Conservation (phyloP, 352 stramenopile species). For the Achlya hypogyna region DNA sequence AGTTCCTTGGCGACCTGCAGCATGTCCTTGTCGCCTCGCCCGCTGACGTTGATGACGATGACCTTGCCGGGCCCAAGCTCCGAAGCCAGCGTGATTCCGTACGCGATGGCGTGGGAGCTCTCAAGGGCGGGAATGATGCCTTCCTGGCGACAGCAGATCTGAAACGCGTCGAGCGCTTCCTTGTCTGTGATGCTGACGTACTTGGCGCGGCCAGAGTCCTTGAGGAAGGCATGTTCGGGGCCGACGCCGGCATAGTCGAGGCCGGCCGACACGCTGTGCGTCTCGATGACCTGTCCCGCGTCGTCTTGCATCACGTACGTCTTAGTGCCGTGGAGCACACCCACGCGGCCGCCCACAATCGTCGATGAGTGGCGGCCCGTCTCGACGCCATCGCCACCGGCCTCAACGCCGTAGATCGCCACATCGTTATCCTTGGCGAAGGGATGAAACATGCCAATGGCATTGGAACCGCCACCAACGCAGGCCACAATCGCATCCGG, state of each 20-base stretch:
- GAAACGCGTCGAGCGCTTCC: constrained; percentile 94
- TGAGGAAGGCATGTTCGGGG: constrained; percentile 96
- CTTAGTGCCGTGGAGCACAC: constrained; percentile 95
- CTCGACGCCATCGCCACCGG: constrained; percentile 89
- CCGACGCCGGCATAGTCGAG: constrained; percentile 97
- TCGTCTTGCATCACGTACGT: constrained; percentile 97
- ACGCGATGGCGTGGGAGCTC: constrained; percentile 93
- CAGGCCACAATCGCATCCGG: constrained; percentile 96
- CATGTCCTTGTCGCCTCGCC: constrained; percentile 99
- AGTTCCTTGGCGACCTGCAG: constrained; percentile 94
- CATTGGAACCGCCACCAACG: constrained; percentile 96
- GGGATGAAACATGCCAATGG: constrained; percentile 98
- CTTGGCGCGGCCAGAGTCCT: constrained; percentile 89
- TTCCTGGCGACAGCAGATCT: constrained; percentile 92
- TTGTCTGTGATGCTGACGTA: constrained; percentile 96
- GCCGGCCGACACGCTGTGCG: constrained; percentile 92
- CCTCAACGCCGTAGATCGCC: constrained; percentile 94
- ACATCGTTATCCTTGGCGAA: constrained; percentile 93
- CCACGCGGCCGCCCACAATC: constrained; percentile 87
- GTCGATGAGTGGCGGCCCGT: constrained; percentile 91
- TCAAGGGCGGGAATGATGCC: constrained; percentile 98
- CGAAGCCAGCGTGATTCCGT: constrained; percentile 89
- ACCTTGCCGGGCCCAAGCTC: constrained; percentile 82
- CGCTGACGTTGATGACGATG: constrained; percentile 97
- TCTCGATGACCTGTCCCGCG: constrained; percentile 92